These are phyloP conservation scores for Coffea eugenioides DNA, from an alignment of 257 asterid genomes.

Conservation along the genomic window DNA sequence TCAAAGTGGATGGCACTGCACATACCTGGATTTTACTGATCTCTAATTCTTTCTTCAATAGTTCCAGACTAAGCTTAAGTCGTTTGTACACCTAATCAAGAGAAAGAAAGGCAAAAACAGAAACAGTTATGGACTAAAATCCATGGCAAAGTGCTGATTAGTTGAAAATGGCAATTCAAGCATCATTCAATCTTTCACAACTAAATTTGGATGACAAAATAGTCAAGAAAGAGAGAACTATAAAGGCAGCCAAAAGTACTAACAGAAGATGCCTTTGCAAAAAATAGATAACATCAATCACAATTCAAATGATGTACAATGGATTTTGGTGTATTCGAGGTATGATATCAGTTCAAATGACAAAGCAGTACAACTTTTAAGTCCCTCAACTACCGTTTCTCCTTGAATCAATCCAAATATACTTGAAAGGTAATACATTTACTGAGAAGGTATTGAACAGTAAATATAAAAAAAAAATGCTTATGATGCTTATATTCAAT, in stretches of 20 bases:
- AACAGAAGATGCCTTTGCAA: background rate
- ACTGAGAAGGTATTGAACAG: background rate
- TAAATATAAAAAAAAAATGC: background rate
- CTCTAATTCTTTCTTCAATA: conserved; percentile 99
- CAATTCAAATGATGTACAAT: background rate
- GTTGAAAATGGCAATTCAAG: background rate
- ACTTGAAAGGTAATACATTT: background rate
- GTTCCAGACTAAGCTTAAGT: conserved; percentile 75
- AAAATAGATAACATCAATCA: background rate
- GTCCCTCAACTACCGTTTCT: background rate
- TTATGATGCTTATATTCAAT: background rate
- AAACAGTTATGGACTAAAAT: background rate
- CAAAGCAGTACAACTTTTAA: background rate
- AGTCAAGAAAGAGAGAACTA: background rate
- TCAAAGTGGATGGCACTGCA: conserved; percentile 9
- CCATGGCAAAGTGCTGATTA: background rate
- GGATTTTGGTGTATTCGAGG: background rate
- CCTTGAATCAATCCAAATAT: background rate
- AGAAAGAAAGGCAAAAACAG: background rate
- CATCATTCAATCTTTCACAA: background rate
- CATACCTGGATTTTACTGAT: conserved; percentile 92
- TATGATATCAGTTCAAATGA: background rate
- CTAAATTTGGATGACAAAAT: background rate
- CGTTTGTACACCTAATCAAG: conserved; percentile 71
- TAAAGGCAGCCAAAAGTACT: background rate